These are phyloP conservation scores for Trichosanthes truncata DNA, from an alignment of 306 rosid genomes.

Conservation along the genomic window DNA sequence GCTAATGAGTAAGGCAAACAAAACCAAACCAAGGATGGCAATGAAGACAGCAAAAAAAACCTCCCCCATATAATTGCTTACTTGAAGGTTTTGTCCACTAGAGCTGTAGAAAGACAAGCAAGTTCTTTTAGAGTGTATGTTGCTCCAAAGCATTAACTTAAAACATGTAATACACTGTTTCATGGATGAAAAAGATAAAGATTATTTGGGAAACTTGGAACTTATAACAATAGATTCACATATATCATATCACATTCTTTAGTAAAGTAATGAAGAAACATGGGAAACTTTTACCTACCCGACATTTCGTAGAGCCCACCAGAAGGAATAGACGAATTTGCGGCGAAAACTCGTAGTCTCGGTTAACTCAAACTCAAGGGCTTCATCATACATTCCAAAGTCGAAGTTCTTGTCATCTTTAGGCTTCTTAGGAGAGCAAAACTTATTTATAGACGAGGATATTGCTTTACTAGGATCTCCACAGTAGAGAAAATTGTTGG, in stretches of 20 bases:
- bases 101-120: constrained; percentile 38
- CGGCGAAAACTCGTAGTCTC: constrained; percentile 22
- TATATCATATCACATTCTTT: not conserved
- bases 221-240: not conserved
- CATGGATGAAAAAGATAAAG: not conserved
- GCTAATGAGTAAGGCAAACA: constrained; percentile 71
- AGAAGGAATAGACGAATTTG: constrained; percentile 71
- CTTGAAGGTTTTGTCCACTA: constrained; percentile 71
- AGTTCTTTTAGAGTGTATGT: not conserved
- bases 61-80: constrained; percentile 50
- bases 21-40: constrained; percentile 57
- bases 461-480: rapidly evolving
- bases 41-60: constrained; percentile 54
- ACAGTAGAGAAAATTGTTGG: constrained; percentile 21
- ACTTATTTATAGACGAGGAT: not conserved
- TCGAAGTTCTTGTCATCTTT: constrained; percentile 23
- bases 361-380: constrained; percentile 36
- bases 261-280: not conserved
- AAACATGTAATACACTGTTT: not conserved
- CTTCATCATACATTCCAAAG: constrained; percentile 61
- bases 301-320: constrained; percentile 89
- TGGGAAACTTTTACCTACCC: constrained; percentile 32
- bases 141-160: not conserved
- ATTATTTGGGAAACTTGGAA: not conserved
- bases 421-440: constrained; percentile 33